phyloP scores from a whole-genome alignment of 2,329 filamentous ascomycete genomes.

The Cladosporium velox region DNA sequence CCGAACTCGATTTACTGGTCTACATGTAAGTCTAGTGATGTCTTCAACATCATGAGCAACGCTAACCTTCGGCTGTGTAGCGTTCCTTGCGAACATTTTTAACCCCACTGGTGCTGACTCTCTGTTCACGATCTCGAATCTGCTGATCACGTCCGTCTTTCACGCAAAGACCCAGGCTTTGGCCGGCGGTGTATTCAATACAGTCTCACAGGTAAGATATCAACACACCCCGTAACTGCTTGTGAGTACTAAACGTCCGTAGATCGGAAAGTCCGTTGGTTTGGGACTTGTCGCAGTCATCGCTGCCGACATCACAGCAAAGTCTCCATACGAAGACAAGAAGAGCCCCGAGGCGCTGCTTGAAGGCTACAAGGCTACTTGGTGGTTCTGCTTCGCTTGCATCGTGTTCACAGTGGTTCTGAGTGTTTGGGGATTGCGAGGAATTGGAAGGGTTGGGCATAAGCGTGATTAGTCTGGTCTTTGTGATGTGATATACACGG shows the following conservation, averaged over 20 bases:
- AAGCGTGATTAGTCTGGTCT: conserved; percentile 31
- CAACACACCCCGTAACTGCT: too few relatives aligned
- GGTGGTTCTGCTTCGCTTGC: conserved; percentile 46
- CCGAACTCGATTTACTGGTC: conserved; percentile 52
- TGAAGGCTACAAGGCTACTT: conserved; percentile 46
- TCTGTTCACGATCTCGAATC: conserved; percentile 47
- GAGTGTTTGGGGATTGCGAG: conserved; percentile 44
- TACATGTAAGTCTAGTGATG: conserved; percentile 8
- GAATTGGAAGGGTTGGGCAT: conserved; percentile 48
- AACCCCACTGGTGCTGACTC: conserved; percentile 48
- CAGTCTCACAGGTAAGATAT: conserved; percentile 32
- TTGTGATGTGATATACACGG: not conserved
- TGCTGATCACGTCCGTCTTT: conserved; percentile 48
- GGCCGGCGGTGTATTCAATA: conserved; percentile 50
- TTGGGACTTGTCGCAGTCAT: conserved; percentile 44
- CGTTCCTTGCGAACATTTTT: conserved; percentile 48
- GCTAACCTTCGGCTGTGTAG: conserved; percentile 26
- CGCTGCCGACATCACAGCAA: conserved; percentile 34
- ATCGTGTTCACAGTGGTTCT: conserved; percentile 37
- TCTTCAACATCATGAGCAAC: not conserved
- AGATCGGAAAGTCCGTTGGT: conserved; percentile 47
- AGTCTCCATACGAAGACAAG: conserved; percentile 32
- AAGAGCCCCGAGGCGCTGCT: conserved; percentile 40
- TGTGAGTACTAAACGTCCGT: conserved; percentile 11
- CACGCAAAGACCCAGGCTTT: conserved; percentile 45